Conservation (phyloP, 148 eudicot genomes). For the Salicornia ramosissima region DNA sequence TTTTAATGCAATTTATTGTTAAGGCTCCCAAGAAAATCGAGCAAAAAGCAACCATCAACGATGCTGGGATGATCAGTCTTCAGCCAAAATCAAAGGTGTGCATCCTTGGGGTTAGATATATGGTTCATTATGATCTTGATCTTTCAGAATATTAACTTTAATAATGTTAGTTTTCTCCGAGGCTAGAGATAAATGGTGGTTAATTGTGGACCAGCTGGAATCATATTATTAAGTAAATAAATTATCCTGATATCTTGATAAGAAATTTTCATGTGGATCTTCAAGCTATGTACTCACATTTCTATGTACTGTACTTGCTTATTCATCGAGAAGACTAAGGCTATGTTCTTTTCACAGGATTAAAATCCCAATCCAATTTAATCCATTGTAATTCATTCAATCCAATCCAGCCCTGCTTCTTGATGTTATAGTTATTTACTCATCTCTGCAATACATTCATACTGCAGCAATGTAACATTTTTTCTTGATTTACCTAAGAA, state of each 20-base stretch:
- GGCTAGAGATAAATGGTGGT: not conserved
- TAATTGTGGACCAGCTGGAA: not conserved
- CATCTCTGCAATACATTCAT: not conserved
- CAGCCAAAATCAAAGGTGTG: constrained; percentile 47
- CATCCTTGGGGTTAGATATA: not conserved
- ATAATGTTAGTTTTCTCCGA: not conserved
- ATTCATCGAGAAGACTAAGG: not conserved
- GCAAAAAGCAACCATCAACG: constrained; percentile 39
- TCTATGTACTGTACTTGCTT: not conserved
- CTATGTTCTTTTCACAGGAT: too few species aligned
- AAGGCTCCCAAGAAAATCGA: constrained; percentile 47
- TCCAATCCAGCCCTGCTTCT: too few species aligned
- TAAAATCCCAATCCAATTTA: too few species aligned
- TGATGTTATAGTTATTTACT: too few species aligned
- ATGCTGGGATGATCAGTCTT: constrained; percentile 31
- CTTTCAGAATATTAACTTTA: not conserved
- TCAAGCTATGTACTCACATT: not conserved
- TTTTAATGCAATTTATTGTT: constrained; percentile 2
- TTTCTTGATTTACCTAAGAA: not conserved
- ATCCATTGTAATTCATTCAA: too few species aligned
- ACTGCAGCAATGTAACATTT: too few species aligned
- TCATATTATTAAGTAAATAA: too few species aligned
- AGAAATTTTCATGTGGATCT: not conserved
- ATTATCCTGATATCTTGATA: not conserved
- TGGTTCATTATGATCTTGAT: not conserved